Conservation (phyloP, 768 basidiomycete genomes). For the Boletus patriciae region DNA sequence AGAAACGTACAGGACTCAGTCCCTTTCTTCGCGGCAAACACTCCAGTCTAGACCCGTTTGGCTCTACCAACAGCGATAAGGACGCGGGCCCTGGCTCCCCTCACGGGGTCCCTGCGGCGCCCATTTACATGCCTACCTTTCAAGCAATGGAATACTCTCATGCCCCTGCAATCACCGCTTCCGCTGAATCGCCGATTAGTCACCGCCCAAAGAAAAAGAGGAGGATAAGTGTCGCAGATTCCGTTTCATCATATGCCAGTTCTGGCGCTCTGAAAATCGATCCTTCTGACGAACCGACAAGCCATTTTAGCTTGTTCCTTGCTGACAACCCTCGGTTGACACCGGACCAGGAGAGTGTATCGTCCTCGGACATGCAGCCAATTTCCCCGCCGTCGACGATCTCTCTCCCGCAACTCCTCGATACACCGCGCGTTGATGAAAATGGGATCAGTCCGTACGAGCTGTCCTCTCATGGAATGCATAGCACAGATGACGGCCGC, state of each 20-base stretch:
- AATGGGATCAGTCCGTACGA: constrained; percentile 30
- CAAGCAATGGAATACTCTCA: constrained; percentile 41
- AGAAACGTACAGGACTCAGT: constrained; percentile 47
- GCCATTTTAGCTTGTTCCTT: constrained; percentile 21
- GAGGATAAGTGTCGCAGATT: constrained; percentile 37
- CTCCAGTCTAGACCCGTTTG: constrained; percentile 51
- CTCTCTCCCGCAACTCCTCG: constrained; percentile 29
- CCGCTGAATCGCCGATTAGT: constrained; percentile 28
- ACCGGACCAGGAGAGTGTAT: constrained; percentile 34
- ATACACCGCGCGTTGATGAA: constrained; percentile 23
- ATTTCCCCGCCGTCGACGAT: constrained; percentile 32
- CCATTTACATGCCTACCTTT: constrained; percentile 42
- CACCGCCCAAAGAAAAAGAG: constrained; percentile 37
- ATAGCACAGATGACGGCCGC: constrained; percentile 22
- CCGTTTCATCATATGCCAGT: constrained; percentile 36
- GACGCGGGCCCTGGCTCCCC: constrained; percentile 33
- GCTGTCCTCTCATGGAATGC: constrained; percentile 21
- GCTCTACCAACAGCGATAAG: constrained; percentile 38
- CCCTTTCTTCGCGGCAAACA: constrained; percentile 53
- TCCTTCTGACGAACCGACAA: constrained; percentile 23
- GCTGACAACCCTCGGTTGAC: constrained; percentile 33
- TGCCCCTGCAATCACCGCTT: constrained; percentile 32
- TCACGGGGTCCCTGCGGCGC: constrained; percentile 24
- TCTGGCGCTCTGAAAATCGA: constrained; percentile 27
- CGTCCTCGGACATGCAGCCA: constrained; percentile 36